A percentile compares a stretch with the other conserved stretches of the same genome.
Conservation (phyloP, 441 rosid species). For the Adansonia gregorii region DNA sequence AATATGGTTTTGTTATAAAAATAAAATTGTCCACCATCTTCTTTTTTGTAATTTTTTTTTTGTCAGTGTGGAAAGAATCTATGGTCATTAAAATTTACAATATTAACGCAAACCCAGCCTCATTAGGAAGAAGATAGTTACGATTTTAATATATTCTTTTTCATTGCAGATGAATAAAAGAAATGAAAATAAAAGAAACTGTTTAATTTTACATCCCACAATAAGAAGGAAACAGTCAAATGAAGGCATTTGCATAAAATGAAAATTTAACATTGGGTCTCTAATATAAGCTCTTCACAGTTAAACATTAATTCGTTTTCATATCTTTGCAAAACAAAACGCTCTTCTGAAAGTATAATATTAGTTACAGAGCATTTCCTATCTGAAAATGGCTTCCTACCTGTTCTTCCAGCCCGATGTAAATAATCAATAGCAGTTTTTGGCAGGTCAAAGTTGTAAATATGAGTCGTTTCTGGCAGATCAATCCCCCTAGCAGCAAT, state of each 20-base stretch:
- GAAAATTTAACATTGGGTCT: slow-evolving; percentile 26
- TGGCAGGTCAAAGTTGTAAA: slow-evolving; percentile 90
- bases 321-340: slow-evolving; percentile 82
- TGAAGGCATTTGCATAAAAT: not conserved
- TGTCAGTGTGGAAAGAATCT: not conserved
- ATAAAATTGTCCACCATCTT: slow-evolving; percentile 11
- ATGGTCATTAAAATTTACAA: slow-evolving; percentile 9
- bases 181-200: not conserved
- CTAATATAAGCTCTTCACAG: slow-evolving; percentile 59
- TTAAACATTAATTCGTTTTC: slow-evolving; percentile 82
- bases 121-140: not conserved
- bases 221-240: not conserved
- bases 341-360: slow-evolving; percentile 68
- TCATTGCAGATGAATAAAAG: not conserved
- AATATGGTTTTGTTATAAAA: slow-evolving; percentile 67
- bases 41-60: slow-evolving; percentile 19
- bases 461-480: slow-evolving; percentile 86
- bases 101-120: not conserved
- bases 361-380: slow-evolving; percentile 69
- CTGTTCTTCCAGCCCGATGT: slow-evolving; percentile 93
- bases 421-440: slow-evolving; percentile 79
- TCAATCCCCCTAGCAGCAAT: slow-evolving; percentile 94
- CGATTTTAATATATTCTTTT: not conserved
- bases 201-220: not conserved
- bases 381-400: slow-evolving; percentile 89